Base-by-base conservation (phyloP, 179 eudicot genomes). In the Silene vulgaris region DNA sequence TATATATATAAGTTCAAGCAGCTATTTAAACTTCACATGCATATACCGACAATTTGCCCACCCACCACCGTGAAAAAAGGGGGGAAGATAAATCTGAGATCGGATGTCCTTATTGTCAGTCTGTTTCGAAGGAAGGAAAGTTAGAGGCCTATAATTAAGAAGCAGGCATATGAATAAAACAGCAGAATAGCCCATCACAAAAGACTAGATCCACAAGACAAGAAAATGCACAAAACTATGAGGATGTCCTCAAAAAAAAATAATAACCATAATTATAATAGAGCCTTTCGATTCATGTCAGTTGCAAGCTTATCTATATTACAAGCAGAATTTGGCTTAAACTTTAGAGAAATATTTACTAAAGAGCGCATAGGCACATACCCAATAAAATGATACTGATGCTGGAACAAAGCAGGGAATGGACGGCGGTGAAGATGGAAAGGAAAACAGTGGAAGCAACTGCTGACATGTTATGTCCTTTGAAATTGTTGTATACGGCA, bases 381-480 rank as follows among this genome's bases (percentile, higher is more conserved):
- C 99, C 97, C 90, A 78, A 81, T 89, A 96, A 79, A 80, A 90
- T 64, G 97, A 87, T 74, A 93, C 72, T 60, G 97, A 96, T 73
- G 82, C 60, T 5, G 92, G 92, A 78, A 86, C 75, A 72, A 73
- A 75, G 68, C 71, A 45, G 23, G 81, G 61, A 30, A 30, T 59
- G 29, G 80, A 80, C 63, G 84, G 81, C 74, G 85, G 79, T 65
- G 82, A 79, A 72, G 90, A 84, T 75, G 83, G 81, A 80, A 88
- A 73, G 23, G 97, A 87, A 85, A 89, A 91, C 71, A 96, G 85
- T 57, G 99, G 99, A 77, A 93, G 76, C 67, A 91, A 75, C 79
- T 87, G 88, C 76, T 84, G 78, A 64, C 94, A 90, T 69, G 80
- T 73, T 78, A 96, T 87, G 81, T 86, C 88, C 83, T 83, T 75